A percentile compares a stretch with the other conserved stretches of the same genome.
These are phyloP conservation scores for Aspergillus mulundensis DNA, from an alignment of 495 filamentous ascomycete species.

Conservation along the genomic window DNA sequence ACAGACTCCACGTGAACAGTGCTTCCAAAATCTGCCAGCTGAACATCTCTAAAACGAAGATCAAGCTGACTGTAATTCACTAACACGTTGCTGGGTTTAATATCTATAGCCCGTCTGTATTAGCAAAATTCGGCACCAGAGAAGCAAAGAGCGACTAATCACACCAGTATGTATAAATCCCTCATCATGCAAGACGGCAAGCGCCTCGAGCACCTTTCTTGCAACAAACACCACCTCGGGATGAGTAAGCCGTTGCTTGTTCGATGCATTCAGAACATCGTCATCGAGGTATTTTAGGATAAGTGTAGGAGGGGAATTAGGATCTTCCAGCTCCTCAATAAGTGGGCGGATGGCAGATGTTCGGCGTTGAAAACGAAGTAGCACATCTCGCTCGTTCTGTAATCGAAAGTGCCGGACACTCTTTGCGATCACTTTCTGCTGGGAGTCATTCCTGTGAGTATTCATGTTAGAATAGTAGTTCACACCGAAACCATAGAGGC, in stretches of 20 bases:
- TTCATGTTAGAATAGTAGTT: too few species aligned
- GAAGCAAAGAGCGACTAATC: not conserved
- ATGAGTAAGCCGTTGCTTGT: conserved; percentile 26
- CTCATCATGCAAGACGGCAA: conserved; percentile 8
- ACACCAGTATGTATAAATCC: conserved; percentile 9
- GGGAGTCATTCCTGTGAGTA: too few species aligned
- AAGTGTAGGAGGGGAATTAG: conserved; percentile 33
- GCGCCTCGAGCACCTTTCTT: conserved; percentile 7
- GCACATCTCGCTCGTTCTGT: conserved; percentile 41
- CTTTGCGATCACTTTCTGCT: too few species aligned
- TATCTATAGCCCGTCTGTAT: not conserved
- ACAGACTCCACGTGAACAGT: conserved; percentile 30
- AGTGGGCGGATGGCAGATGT: conserved; percentile 28
- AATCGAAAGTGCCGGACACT: too few species aligned
- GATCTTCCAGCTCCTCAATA: conserved; percentile 35
- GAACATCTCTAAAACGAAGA: not conserved
- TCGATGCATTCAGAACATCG: conserved; percentile 32
- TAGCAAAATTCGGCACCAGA: not conserved
- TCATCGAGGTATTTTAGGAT: conserved; percentile 37
- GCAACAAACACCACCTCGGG: conserved; percentile 12
- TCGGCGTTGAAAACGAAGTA: conserved; percentile 32
- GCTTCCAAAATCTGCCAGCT: conserved; percentile 10
- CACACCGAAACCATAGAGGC: too few species aligned
- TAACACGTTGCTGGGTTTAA: not conserved
- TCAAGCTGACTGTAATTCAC: not conserved